Conservation (phyloP, 1,284 basidiomycete genomes). For the Psilocybe mexicana region DNA sequence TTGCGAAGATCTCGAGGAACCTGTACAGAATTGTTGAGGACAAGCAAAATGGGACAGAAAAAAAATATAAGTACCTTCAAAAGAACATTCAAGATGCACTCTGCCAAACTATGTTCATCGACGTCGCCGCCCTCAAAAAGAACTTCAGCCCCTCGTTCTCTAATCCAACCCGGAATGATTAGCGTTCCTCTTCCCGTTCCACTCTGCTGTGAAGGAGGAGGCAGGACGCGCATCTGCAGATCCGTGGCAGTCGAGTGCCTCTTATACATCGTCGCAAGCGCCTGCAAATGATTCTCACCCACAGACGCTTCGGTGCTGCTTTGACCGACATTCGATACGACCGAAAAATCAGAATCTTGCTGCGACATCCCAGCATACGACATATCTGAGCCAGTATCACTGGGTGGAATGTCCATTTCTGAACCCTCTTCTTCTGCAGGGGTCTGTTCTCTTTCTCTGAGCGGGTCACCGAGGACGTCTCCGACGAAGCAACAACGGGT, state of each 20-base stretch:
- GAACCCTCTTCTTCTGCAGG: constrained; percentile 42
- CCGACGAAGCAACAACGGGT: constrained; percentile 81
- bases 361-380: constrained; percentile 52
- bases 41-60: neutral
- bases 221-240: constrained; percentile 63
- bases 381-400: constrained; percentile 65
- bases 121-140: constrained; percentile 90
- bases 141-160: constrained; percentile 89
- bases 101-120: constrained; percentile 80
- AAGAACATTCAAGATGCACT: constrained; percentile 76
- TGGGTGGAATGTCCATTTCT: constrained; percentile 59
- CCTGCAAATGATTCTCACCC: constrained; percentile 60
- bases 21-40: constrained; percentile 37
- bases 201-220: constrained; percentile 60
- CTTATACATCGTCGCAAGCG: constrained; percentile 66
- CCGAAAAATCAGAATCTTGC: constrained; percentile 57
- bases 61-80: constrained; percentile 57
- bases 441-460: constrained; percentile 41
- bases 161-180: constrained; percentile 91
- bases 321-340: constrained; percentile 37
- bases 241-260: constrained; percentile 75
- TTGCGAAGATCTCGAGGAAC: constrained; percentile 88
- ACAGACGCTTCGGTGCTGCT: constrained; percentile 24
- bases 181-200: constrained; percentile 79
- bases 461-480: constrained; percentile 42